Base-by-base conservation (phyloP, 2,329 filamentous ascomycete species). In the Talaromyces albobiverticillius region DNA sequence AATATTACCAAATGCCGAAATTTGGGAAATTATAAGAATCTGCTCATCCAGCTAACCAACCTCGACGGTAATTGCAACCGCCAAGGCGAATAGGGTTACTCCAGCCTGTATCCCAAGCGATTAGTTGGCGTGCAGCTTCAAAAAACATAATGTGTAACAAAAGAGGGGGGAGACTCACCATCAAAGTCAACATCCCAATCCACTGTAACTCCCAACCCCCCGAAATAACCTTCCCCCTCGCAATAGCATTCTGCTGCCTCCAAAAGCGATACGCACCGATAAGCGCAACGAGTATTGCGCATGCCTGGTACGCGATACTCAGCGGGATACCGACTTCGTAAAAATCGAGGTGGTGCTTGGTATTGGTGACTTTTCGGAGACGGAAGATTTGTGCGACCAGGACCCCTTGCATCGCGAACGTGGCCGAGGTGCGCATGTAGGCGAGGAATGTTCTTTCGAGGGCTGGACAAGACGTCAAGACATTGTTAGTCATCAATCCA, bases 401-500 rank as follows among this genome's bases (percentile, higher is more conserved):
- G 2, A 87, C 81, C 16, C 86, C 86, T 18, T 84, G 73, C 71
- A 89, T 85, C 13, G 86, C 84, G 36, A 90, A 75, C n/a, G 81
- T 78, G 34, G 88, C 71, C 0, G 85, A 88, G 1, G 87, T 90
- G 18, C 87, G 82, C 26, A 90, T 77, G 67, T 90, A 90, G 26
- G 80, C 85, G 16, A 91, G 80, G 64, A 86, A 91, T 16, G 87
- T 91, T 54, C 87, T 78, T 70, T 91, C 87, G 52, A 90, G 80
- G 34, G 88, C 87, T 90, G 62, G 18, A 14, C 5, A 10, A 29
- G 10, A 29, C n/a, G n/a, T 7, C 25, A 13, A 16, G n/a, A n/a
- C n/a, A 25, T 26, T 32, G 31, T 36, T 29, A 20, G 20, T 34
- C 20, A 14, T n/a, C n/a, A n/a, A n/a, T n/a, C n/a, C n/a, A n/a